Evolutionary conservation across 2,329 filamentous ascomycete genomes (phyloP).

Genomic region (Nigrospora oryzae): DNA sequence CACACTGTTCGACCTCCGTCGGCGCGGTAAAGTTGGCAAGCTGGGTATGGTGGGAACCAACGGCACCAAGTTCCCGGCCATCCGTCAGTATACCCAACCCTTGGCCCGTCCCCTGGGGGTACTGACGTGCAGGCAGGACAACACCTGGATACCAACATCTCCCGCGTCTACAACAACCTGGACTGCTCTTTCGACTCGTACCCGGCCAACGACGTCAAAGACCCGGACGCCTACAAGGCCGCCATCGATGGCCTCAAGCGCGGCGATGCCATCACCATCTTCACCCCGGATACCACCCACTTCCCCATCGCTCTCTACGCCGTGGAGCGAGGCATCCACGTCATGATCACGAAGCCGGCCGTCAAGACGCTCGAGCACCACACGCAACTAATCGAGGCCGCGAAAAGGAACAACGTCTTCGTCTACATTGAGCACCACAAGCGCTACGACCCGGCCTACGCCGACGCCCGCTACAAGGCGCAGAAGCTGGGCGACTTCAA

Average conservation of each 20-base stretch:
- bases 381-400: slow-evolving; percentile 63
- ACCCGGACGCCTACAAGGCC: slow-evolving; percentile 77
- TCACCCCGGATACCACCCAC: slow-evolving; percentile 90
- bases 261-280: slow-evolving; percentile 89
- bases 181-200: slow-evolving; percentile 82
- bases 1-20: slow-evolving; percentile 79
- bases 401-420: slow-evolving; percentile 69
- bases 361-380: slow-evolving; percentile 80
- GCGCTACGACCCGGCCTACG: slow-evolving; percentile 87
- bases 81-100: slow-evolving; percentile 50
- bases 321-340: slow-evolving; percentile 79
- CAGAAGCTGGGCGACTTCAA: slow-evolving; percentile 84
- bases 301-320: slow-evolving; percentile 89
- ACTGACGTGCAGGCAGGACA: slow-evolving; percentile 42
- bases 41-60: slow-evolving; percentile 86
- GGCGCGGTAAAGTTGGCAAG: slow-evolving; percentile 78
- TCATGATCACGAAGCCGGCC: slow-evolving; percentile 89
- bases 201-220: slow-evolving; percentile 63
- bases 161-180: slow-evolving; percentile 74
- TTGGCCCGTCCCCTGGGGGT: not conserved
- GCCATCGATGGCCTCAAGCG: slow-evolving; percentile 77
- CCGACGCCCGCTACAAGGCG: slow-evolving; percentile 74
- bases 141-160: slow-evolving; percentile 74
- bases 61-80: slow-evolving; percentile 83
- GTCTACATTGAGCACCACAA: slow-evolving; percentile 97